A percentile compares a stretch with the other conserved stretches of the same genome.
phyloP scores from a whole-genome alignment of 441 rosid genomes.

The Populus tomentosa region DNA sequence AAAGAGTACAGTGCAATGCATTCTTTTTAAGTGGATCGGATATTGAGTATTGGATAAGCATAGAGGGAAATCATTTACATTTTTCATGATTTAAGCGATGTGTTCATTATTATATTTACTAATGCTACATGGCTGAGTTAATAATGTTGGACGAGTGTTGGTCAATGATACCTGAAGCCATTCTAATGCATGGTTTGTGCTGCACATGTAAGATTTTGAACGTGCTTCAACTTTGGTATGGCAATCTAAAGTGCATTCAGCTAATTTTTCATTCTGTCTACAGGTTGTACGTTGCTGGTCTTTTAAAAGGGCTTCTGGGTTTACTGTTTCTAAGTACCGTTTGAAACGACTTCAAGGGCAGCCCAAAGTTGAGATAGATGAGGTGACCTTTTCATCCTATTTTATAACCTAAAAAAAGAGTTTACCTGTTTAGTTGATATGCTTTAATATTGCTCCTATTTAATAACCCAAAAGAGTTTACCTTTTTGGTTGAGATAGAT shows the following conservation, averaged over 20 bases:
- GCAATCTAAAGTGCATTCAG: background rate
- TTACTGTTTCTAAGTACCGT: conserved; percentile 31
- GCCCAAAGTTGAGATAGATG: conserved; percentile 26
- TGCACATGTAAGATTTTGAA: background rate
- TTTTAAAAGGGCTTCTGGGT: conserved; percentile 35
- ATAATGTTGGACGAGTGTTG: background rate
- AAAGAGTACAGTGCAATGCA: background rate
- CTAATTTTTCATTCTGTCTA: background rate
- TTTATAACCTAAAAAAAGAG: no score
- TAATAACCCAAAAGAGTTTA: no score
- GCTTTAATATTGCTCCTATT: no score
- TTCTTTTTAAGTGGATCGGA: background rate
- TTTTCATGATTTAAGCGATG: background rate
- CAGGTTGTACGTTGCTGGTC: conserved; percentile 36
- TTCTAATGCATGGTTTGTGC: background rate
- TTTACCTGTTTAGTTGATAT: no score
- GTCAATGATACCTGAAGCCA: background rate
- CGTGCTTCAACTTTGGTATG: background rate
- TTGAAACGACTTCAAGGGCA: conserved; percentile 32
- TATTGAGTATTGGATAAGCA: background rate
- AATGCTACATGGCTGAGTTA: background rate
- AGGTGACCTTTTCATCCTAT: conserved; percentile 22
- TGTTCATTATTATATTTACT: background rate
- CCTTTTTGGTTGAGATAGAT: conserved; percentile 15
- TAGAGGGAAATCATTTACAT: background rate